Conservation (phyloP, 2,329 filamentous ascomycete species). For the Diaporthe australafricana region DNA sequence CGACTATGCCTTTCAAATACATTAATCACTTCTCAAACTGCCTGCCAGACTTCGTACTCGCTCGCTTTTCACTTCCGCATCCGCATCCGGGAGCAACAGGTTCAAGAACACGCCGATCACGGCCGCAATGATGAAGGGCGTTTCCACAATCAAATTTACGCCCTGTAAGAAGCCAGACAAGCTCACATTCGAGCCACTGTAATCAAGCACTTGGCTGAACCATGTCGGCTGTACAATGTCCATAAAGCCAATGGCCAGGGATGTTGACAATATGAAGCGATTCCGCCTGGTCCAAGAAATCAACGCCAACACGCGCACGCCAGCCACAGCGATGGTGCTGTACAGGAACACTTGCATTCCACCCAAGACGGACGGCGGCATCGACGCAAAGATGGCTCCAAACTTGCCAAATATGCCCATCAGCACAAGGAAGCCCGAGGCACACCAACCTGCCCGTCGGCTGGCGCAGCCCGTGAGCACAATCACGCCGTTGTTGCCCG, state of each 20-base stretch:
- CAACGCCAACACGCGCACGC: slow-evolving; percentile 73
- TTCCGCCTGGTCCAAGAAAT: slow-evolving; percentile 74
- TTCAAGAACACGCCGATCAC: slow-evolving; percentile 57
- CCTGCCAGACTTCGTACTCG: slow-evolving; percentile 12
- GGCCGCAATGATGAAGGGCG: slow-evolving; percentile 55
- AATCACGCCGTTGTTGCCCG: slow-evolving; percentile 78
- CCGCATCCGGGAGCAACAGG: slow-evolving; percentile 48
- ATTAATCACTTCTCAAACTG: slow-evolving; percentile 3
- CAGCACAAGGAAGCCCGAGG: slow-evolving; percentile 73
- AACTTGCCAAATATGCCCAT: slow-evolving; percentile 81
- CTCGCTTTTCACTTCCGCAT: slow-evolving; percentile 20
- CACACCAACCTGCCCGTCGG: slow-evolving; percentile 74
- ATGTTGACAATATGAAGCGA: slow-evolving; percentile 73
- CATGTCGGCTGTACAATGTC: slow-evolving; percentile 54
- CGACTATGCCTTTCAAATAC: not conserved
- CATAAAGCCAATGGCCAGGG: slow-evolving; percentile 68
- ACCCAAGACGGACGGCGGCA: slow-evolving; percentile 63
- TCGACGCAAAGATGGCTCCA: slow-evolving; percentile 74
- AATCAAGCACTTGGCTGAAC: slow-evolving; percentile 52
- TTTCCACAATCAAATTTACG: slow-evolving; percentile 53
- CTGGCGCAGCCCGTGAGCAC: slow-evolving; percentile 76
- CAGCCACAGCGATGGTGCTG: slow-evolving; percentile 72
- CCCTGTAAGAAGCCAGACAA: slow-evolving; percentile 54
- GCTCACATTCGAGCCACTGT: slow-evolving; percentile 49
- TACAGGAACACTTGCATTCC: slow-evolving; percentile 74